Percentiles rank a stretch among this genome's conserved stretches.
These are phyloP conservation scores for Fusarium euwallaceae DNA, from an alignment of 2,329 filamentous ascomycete genomes.

Conservation along the genomic window DNA sequence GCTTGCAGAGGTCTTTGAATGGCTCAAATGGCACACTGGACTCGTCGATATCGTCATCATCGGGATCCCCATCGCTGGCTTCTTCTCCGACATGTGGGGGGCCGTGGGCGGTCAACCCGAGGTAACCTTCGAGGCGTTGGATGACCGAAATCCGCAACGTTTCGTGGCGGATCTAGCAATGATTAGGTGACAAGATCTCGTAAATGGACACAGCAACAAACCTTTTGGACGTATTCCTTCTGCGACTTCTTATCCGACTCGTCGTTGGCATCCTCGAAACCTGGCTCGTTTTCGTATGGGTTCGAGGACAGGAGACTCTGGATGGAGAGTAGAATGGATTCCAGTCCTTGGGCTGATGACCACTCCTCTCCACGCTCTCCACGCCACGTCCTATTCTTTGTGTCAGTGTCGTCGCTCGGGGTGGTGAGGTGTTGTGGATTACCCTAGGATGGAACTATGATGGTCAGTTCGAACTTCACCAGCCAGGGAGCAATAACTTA, in stretches of 20 bases:
- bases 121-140: constrained; percentile 83
- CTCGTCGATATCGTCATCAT: constrained; percentile 68
- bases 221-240: constrained; percentile 83
- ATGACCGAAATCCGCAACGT: constrained; percentile 88
- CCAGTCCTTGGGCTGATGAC: constrained; percentile 95
- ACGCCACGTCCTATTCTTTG: constrained; percentile 82
- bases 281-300: constrained; percentile 96
- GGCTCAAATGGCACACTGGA: constrained; percentile 77
- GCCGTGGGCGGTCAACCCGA: constrained; percentile 72
- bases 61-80: constrained; percentile 53
- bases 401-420: constrained; percentile 24
- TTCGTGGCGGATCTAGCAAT: constrained; percentile 85
- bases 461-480: constrained; percentile 31
- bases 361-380: constrained; percentile 93
- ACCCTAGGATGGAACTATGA: constrained; percentile 89
- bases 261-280: constrained; percentile 82
- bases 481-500: constrained; percentile 60
- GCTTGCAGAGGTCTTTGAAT: constrained; percentile 91
- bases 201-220: constrained; percentile 50
- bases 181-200: constrained; percentile 21
- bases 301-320: constrained; percentile 96
- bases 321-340: constrained; percentile 94
- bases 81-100: constrained; percentile 42
- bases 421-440: constrained; percentile 45
- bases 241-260: constrained; percentile 79